Conservation (phyloP, 78 protist genomes). For the Dictyostelium brefeldianum region DNA sequence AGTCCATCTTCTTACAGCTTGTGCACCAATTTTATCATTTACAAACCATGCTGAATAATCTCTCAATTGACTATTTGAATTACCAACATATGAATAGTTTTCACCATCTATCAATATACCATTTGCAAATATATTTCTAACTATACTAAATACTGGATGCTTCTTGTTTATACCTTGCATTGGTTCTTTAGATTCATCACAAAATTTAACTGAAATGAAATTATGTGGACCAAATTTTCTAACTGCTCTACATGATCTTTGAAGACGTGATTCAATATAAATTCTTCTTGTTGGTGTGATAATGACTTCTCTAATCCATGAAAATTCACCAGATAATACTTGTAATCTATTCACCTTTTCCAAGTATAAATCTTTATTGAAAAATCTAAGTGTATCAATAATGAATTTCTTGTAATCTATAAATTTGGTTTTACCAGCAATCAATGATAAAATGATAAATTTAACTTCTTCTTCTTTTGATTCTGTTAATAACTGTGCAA, state of each 20-base stretch:
- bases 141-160: not conserved
- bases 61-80: not conserved
- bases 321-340: not conserved
- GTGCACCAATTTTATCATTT: not conserved
- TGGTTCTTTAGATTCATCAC: not conserved
- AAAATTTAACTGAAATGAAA: not conserved
- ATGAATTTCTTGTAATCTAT: not conserved
- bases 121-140: not conserved
- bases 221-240: not conserved
- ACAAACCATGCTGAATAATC: not conserved
- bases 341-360: not conserved
- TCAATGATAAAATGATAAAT: not conserved
- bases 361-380: not conserved
- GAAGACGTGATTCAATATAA: not conserved
- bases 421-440: not conserved
- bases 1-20: not conserved
- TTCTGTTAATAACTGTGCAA: not conserved
- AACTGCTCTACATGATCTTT: not conserved
- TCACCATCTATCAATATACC: not conserved
- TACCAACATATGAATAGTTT: not conserved
- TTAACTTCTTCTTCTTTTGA: not conserved
- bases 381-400: not conserved
- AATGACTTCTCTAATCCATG: not conserved
- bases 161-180: not conserved
- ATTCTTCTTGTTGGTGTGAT: conserved; percentile 39